A percentile compares a stretch with the other conserved stretches of the same genome.
Evolutionary conservation across 139 green algal species (phyloP).

Genomic region (Edaphochlamys debaryana): DNA sequence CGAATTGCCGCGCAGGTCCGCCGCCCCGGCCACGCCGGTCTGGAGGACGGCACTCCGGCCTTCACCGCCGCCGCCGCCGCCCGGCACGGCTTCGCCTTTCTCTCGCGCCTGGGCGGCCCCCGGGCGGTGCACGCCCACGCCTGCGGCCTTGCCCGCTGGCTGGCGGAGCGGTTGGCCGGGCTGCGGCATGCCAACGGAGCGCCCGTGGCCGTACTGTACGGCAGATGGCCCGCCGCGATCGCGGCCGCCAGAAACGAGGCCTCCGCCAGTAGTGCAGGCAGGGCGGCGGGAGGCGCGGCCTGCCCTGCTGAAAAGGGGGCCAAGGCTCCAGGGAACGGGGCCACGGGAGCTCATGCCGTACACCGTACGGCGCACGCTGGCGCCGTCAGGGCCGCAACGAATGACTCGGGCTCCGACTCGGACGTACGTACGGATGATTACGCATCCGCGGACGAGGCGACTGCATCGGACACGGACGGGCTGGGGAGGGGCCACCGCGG

Average conservation of each 20-base stretch:
- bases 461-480: too few relatives aligned
- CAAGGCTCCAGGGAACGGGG: neutral
- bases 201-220: slow-evolving; percentile 71
- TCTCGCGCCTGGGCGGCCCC: slow-evolving; percentile 59
- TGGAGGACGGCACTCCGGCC: slow-evolving; percentile 89
- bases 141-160: slow-evolving; percentile 43
- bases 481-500: too few relatives aligned
- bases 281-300: neutral
- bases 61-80: slow-evolving; percentile 80
- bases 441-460: too few relatives aligned
- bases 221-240: neutral
- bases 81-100: slow-evolving; percentile 58
- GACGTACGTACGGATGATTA: too few relatives aligned
- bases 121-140: slow-evolving; percentile 37
- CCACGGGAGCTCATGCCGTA: neutral
- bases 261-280: too few relatives aligned
- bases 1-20: too few relatives aligned
- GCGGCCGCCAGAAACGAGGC: too few relatives aligned
- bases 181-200: slow-evolving; percentile 76
- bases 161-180: slow-evolving; percentile 53
- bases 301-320: neutral
- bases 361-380: neutral
- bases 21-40: slow-evolving; percentile 59
- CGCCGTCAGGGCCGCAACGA: too few relatives aligned
- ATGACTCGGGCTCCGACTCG: too few relatives aligned